Evolutionary conservation across 306 rosid genomes (phyloP), one percentile per base, ranked within the genome.

Genomic region (Erythrophleum fordii): DNA sequence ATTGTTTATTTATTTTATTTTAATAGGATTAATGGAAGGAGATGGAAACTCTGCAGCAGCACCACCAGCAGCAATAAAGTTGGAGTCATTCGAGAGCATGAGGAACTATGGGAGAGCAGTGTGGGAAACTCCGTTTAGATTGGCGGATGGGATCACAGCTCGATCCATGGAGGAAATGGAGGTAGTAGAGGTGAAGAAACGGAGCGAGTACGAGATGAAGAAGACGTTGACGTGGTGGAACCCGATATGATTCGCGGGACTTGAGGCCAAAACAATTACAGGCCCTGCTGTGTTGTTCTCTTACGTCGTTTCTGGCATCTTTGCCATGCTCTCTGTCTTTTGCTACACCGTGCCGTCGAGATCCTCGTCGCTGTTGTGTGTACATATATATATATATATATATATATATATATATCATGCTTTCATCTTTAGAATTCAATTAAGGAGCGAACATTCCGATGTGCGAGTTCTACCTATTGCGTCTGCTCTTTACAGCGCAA

Each of bases 341-440:
- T 91, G 97, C 81, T 91, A 91, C 88, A 89, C 97, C 0, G 97
- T 65, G 95, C 97, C 0, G 84, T 91, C 0, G 97, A 91, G 75
- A 85, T 93, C 31, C 97, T 94, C 0, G 97, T 84, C 1, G 97
- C 97, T 0, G 97, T 88, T 87, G 78, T 1, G 59, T 13, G 7
- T 41, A 1, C n/a, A n/a, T n/a, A n/a, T n/a, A n/a, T n/a, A n/a
- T n/a, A n/a, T n/a, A n/a, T n/a, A n/a, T n/a, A n/a, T n/a, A n/a
- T n/a, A n/a, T n/a, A n/a, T n/a, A n/a, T n/a, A n/a, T n/a, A n/a
- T n/a, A n/a, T n/a, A n/a, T n/a, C n/a, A 1, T 1, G 17, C 6
- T 0, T 66, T 18, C 11, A 5, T 0, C 45, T 16, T 25, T 88
- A n/a, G n/a, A n/a, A n/a, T n/a, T n/a, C n/a, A n/a, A n/a, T n/a